phyloP scores from a whole-genome alignment of 352 stramenopile species.

The Pythium sukuiense region DNA sequence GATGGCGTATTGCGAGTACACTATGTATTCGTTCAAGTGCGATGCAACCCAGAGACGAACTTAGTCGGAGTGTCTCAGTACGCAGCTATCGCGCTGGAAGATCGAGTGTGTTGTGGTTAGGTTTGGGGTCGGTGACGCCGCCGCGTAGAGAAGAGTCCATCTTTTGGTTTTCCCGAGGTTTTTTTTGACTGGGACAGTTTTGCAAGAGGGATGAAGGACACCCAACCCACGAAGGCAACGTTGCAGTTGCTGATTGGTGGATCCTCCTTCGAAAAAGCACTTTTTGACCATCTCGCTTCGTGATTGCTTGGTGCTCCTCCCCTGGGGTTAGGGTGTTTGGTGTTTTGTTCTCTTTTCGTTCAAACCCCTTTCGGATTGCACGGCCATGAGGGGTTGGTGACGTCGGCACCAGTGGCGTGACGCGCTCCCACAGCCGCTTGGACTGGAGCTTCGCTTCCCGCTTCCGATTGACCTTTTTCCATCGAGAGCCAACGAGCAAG shows the following conservation, averaged over 20 bases:
- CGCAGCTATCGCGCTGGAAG: not conserved
- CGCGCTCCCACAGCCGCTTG: slow-evolving; percentile 17
- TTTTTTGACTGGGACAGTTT: slow-evolving; percentile 7
- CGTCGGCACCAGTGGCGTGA: slow-evolving; percentile 25
- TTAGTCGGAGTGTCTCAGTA: slow-evolving; percentile 7
- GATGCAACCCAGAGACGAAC: slow-evolving; percentile 10
- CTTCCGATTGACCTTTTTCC: slow-evolving; percentile 5
- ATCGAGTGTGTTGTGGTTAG: slow-evolving; percentile 19
- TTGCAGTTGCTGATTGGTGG: slow-evolving; percentile 26
- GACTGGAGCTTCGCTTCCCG: slow-evolving; percentile 1
- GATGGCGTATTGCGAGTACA: slow-evolving; percentile 5
- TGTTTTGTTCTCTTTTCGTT: not conserved
- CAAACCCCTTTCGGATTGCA: not conserved
- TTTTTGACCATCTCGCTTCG: slow-evolving; percentile 12
- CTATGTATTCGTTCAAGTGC: slow-evolving; percentile 10
- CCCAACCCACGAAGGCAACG: slow-evolving; percentile 22
- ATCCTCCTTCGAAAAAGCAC: slow-evolving; percentile 10
- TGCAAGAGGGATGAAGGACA: slow-evolving; percentile 16
- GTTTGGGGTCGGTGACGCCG: slow-evolving; percentile 23
- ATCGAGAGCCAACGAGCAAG: slow-evolving; percentile 1
- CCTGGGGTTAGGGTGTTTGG: slow-evolving; percentile 13
- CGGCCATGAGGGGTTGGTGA: slow-evolving; percentile 20
- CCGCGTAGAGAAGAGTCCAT: slow-evolving; percentile 9
- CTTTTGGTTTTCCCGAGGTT: not conserved
- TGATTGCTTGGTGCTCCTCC: slow-evolving; percentile 13